Evolutionary conservation across 805 yeast species (phyloP), one percentile per base, ranked within the genome.

Genomic region (Candida corydali): DNA sequence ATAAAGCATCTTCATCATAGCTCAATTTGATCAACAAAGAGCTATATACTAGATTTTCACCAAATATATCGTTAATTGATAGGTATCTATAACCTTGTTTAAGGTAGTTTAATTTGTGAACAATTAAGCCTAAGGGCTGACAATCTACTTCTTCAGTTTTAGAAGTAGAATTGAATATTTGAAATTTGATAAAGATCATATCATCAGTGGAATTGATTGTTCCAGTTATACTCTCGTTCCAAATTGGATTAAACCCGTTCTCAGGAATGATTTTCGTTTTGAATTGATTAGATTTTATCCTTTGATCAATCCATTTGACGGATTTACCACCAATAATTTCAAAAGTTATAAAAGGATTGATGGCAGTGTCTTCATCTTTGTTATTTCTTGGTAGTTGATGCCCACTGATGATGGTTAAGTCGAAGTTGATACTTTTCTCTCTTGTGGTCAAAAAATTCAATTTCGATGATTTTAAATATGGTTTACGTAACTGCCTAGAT

Each of bases 181-280:
- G 49, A 36, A 85, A 67, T 38, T 76, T 62, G 7, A 82, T 42
- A 52, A 85, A 85, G 2, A 78, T 71, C 27, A 83, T 63, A 5
- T 74, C 70, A 37, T 64, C 58, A n/a, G 52, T 41, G 29, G 63
- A 55, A 6, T 69, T 55, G 3, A 58, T 54, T 5, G 67, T 46
- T 2, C 81, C 70, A n/a, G 54, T 43, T 42, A 80, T 70, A 4
- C 52, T 55, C 34, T 73, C 69, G 43, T 81, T 76, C 97, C 97
- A 91, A 5, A 72, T 59, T 0, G 97, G 97, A 51, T 85, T 87
- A 60, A 86, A 86, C 0, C 97, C 97, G 58, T 89, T 88, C 34
- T 76, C 78, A 5, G 56, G 52, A 1, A 82, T 72, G 3, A 54
- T 47, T 3, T 38, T 34, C 1, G 66, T 55, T 3, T 34, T 43